phyloP scores from a whole-genome alignment of 352 stramenopile genomes.

The Phytophthora parvispora region DNA sequence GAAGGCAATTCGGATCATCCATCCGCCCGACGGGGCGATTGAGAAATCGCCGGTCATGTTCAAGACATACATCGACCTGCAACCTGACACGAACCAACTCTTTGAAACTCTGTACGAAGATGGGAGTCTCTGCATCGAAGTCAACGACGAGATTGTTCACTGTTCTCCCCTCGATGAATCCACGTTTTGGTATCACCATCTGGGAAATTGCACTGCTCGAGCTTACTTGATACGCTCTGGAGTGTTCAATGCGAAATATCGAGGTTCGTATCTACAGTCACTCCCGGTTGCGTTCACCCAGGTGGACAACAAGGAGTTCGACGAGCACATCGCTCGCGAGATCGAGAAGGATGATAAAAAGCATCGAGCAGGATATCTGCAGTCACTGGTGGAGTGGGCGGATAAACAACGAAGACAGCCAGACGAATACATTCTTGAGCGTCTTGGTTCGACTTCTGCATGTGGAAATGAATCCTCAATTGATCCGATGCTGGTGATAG shows the following conservation, averaged over 20 bases:
- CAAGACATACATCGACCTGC: neutral
- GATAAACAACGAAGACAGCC: neutral
- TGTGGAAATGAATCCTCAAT: neutral
- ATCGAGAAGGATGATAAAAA: neutral
- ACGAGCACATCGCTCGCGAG: neutral
- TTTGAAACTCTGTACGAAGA: constrained; percentile 1
- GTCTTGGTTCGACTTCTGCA: neutral
- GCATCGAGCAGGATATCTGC: neutral
- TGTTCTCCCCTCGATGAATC: neutral
- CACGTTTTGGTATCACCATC: neutral
- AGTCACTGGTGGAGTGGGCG: neutral
- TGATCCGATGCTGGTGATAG: constrained; percentile 35
- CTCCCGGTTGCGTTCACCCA: neutral
- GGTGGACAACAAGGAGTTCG: neutral
- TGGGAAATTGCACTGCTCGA: neutral
- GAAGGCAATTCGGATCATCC: constrained; percentile 1
- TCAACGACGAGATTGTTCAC: neutral
- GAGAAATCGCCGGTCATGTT: constrained; percentile 9
- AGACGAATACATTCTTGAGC: neutral
- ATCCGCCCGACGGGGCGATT: constrained; percentile 5
- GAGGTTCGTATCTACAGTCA: neutral
- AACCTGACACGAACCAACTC: neutral
- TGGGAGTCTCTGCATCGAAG: constrained; percentile 6
- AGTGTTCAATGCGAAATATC: neutral
- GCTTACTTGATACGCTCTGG: neutral